Percentiles rank a stretch among this genome's conserved stretches.
These are phyloP conservation scores for Hibiscus mutabilis DNA, from an alignment of 345 rosid genomes.

Conservation along the genomic window DNA sequence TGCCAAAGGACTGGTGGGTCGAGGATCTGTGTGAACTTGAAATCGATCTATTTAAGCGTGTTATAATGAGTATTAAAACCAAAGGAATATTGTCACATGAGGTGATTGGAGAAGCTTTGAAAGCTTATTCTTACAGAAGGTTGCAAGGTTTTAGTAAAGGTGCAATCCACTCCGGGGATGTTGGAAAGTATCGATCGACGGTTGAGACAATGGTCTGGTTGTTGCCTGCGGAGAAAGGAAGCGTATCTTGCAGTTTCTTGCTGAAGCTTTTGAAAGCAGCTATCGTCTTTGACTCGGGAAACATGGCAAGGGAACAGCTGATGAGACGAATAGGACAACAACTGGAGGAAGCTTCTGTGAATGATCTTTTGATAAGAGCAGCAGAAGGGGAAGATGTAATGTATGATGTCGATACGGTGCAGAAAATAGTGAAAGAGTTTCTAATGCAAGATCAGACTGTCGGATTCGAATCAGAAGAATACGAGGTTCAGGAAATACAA, in stretches of 20 bases:
- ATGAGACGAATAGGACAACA: conserved; percentile 59
- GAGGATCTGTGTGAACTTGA: conserved; percentile 85
- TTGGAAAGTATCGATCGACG: conserved; percentile 37
- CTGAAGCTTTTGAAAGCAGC: conserved; percentile 73
- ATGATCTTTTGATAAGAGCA: conserved; percentile 55
- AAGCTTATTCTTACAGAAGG: conserved; percentile 73
- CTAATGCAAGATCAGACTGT: conserved; percentile 43
- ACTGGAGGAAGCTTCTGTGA: conserved; percentile 63
- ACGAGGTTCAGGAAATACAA: conserved; percentile 34
- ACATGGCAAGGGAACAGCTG: conserved; percentile 37
- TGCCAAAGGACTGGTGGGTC: conserved; percentile 91
- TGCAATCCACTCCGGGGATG: conserved; percentile 39
- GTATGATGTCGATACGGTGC: conserved; percentile 54
- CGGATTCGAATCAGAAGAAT: conserved; percentile 37
- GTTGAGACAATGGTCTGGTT: conserved; percentile 56
- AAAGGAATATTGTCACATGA: conserved; percentile 39
- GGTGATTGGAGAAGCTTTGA: conserved; percentile 79
- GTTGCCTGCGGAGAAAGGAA: conserved; percentile 59
- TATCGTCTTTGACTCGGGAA: conserved; percentile 42
- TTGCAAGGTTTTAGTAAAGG: conserved; percentile 61
- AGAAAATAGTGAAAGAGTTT: conserved; percentile 52
- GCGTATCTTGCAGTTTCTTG: conserved; percentile 69
- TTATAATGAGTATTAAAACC: conserved; percentile 39
- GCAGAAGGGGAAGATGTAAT: conserved; percentile 41
- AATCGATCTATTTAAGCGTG: conserved; percentile 54